These are phyloP conservation scores for Yamadazyma scolyti DNA, from an alignment of 805 yeast genomes.

Conservation along the genomic window DNA sequence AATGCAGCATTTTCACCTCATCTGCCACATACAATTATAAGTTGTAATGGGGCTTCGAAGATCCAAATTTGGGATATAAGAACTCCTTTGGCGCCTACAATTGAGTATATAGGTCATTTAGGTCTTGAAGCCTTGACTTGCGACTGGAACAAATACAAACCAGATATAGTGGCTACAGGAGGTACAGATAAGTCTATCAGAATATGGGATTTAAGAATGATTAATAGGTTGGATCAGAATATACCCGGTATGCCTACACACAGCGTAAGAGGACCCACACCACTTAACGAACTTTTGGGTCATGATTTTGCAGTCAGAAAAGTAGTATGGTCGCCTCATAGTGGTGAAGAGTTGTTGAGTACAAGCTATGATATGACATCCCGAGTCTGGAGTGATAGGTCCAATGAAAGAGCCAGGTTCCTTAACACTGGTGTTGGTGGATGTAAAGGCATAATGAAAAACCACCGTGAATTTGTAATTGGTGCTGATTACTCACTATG, in stretches of 20 bases:
- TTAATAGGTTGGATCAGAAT: conserved; percentile 34
- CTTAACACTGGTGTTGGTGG: conserved; percentile 43
- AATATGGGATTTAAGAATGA: conserved; percentile 85
- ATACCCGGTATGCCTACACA: conserved; percentile 33
- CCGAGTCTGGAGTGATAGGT: conserved; percentile 76
- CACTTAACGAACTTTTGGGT: conserved; percentile 73
- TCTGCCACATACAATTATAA: conserved; percentile 62
- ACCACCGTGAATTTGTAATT: conserved; percentile 84
- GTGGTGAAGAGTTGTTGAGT: conserved; percentile 62
- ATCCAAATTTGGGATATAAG: conserved; percentile 83
- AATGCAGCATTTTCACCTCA: conserved; percentile 83
- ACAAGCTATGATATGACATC: conserved; percentile 93
- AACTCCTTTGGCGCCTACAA: conserved; percentile 54
- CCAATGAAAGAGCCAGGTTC: conserved; percentile 54
- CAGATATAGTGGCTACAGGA: conserved; percentile 76
- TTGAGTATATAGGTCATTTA: conserved; percentile 67
- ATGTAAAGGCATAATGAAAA: conserved; percentile 53
- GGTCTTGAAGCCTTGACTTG: conserved; percentile 78
- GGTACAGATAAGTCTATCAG: conserved; percentile 87
- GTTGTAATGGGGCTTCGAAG: conserved; percentile 72
- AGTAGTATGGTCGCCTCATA: conserved; percentile 88
- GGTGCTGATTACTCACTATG: conserved; percentile 95
- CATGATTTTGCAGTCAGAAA: conserved; percentile 87
- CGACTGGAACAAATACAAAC: conserved; percentile 89
- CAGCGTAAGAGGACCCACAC: conserved; percentile 56